These are phyloP conservation scores for Penicillium sclerotigenum DNA, from an alignment of 2,329 filamentous ascomycete genomes.

Conservation along the genomic window DNA sequence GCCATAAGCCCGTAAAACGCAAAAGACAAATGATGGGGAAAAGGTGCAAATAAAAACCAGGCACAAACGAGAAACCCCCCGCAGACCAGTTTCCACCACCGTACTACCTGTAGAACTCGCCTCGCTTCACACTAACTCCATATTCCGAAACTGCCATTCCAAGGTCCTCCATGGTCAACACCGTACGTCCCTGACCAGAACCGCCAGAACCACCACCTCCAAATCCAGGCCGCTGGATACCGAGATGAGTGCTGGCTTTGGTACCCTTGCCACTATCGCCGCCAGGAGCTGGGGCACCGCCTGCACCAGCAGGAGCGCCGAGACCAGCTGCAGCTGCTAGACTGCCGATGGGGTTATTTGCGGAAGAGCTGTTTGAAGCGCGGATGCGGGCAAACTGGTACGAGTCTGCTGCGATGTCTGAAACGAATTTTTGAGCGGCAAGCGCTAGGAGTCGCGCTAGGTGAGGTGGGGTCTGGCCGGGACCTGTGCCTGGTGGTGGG, in stretches of 20 bases:
- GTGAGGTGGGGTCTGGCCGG: conserved; percentile 72
- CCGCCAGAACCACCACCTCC: conserved; percentile 87
- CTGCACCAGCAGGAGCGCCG: conserved; percentile 54
- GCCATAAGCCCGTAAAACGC: background rate
- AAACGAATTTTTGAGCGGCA: conserved; percentile 98
- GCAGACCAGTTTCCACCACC: background rate
- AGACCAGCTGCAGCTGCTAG: conserved; percentile 65
- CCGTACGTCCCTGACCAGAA: conserved; percentile 77
- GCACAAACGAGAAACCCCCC: background rate
- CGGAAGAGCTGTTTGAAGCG: conserved; percentile 79
- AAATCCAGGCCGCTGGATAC: conserved; percentile 73
- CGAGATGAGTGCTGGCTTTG: conserved; percentile 58
- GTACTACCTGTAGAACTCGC: conserved; percentile 84
- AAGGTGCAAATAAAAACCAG: background rate
- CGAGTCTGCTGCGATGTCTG: conserved; percentile 92
- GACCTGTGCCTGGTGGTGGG: conserved; percentile 77
- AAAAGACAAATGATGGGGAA: background rate
- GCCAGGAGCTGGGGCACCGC: conserved; percentile 48
- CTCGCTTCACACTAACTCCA: conserved; percentile 93
- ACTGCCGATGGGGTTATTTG: conserved; percentile 87
- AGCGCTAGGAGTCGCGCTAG: conserved; percentile 91
- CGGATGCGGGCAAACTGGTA: conserved; percentile 97
- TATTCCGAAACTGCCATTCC: conserved; percentile 98
- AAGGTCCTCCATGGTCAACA: conserved; percentile 96
- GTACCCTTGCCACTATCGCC: conserved; percentile 39